Base-by-base conservation (phyloP, 108 stramenopile species). In the Cyclotella cryptica region DNA sequence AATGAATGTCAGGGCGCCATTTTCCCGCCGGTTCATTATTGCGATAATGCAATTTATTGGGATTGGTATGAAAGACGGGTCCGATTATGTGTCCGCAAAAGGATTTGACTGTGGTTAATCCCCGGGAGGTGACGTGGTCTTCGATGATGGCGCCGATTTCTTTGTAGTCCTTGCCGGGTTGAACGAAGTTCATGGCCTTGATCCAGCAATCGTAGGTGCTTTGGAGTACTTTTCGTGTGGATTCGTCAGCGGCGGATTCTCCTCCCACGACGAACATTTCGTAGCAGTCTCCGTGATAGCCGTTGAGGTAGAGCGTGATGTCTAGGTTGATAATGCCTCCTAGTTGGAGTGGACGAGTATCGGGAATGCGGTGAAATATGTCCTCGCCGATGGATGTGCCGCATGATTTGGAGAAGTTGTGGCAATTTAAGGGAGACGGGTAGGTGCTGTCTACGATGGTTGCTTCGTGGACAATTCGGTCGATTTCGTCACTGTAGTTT, bases 341-440 rank as follows among this genome's bases (percentile, higher is more conserved):
- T 12, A 92, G 87, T 60, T 90, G 22, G 40, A 99, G 76, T 28
- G 72, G 78, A 18, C 96, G 84, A 70, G 76, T 81, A 81, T 99
- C 99, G 41, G 99, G 99, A 63, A 99, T 99, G 39, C 99, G 98
- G 82, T 99, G 99, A 81, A 98, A 99, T 52, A 98, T 93, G 9
- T 99, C 97, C 85, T 99, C 98, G 75, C 99, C 99, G 39, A 99
- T 94, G 8, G 90, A 92, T 0, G 98, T 98, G 78, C 99, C 99
- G 57, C 98, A 96, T 54, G 87, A 88, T 87, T 99, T 99, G 17
- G 98, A 98, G 80, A 98, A 99, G 42, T 96, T 93, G 52, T 94
- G 95, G 82, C 98, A 99, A 82, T 98, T 99, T 42, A 99, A 77
- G 9, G 99, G 98, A 22, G 95, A 92, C 11, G 98, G 98, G 84